These are phyloP conservation scores for Pleurozium schreberi DNA, from an alignment of 225 moss, liverwort and hornwort species.

Conservation along the genomic window DNA sequence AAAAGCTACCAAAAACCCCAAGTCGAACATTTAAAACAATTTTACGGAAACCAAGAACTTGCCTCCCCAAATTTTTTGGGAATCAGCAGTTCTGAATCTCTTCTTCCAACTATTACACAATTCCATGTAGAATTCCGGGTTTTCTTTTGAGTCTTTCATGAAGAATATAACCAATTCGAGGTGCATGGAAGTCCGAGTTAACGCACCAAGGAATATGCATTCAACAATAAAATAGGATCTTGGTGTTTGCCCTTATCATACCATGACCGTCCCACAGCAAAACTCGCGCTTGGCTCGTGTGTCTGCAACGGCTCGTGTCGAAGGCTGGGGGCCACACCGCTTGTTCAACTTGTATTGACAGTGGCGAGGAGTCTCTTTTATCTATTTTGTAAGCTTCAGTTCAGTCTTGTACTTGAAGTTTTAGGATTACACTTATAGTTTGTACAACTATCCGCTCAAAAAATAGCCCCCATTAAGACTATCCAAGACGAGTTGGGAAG, in stretches of 20 bases:
- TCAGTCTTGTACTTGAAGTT: too few relatives aligned
- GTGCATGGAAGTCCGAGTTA: not conserved
- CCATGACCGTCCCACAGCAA: too few relatives aligned
- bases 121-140: not conserved
- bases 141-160: not conserved
- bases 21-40: not conserved
- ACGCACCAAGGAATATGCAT: not conserved
- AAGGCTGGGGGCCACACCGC: too few relatives aligned
- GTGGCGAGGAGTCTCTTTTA: too few relatives aligned
- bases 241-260: not conserved
- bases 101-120: not conserved
- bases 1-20: not conserved
- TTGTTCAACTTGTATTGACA: too few relatives aligned
- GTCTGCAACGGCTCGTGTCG: too few relatives aligned
- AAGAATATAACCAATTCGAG: not conserved
- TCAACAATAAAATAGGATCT: not conserved
- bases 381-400: too few relatives aligned
- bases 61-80: accelerated
- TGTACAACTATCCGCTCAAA: too few relatives aligned
- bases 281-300: too few relatives aligned
- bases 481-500: too few relatives aligned
- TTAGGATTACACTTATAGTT: too few relatives aligned
- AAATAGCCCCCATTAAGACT: too few relatives aligned
- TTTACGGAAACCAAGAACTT: not conserved
- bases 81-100: not conserved